Evolutionary conservation across 2,329 filamentous ascomycete genomes (phyloP).

Genomic region (Drechslerella dactyloides): DNA sequence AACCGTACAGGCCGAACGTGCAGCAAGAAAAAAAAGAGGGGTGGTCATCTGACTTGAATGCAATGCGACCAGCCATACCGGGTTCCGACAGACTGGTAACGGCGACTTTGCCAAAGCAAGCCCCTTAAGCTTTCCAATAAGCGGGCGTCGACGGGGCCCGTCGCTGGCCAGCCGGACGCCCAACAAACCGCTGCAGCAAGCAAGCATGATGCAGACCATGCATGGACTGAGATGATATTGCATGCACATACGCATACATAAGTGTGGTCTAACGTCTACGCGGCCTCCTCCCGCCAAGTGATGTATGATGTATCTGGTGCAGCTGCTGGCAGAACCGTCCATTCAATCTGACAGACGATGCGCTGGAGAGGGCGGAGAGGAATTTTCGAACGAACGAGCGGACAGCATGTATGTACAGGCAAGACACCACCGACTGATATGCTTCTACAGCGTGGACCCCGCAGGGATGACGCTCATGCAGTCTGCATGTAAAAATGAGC

Average conservation of each 20-base stretch:
- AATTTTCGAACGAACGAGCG: not conserved
- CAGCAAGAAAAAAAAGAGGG: conserved; percentile 27
- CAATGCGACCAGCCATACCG: conserved; percentile 49
- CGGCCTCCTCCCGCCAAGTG: conserved; percentile 19
- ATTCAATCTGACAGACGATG: too few relatives aligned
- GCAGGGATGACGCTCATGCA: conserved; percentile 37
- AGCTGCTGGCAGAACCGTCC: too few relatives aligned
- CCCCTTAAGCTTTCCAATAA: conserved; percentile 36
- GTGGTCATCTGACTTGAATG: conserved; percentile 48
- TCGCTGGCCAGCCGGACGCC: conserved; percentile 1
- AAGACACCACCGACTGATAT: conserved; percentile 20
- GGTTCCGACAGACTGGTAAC: conserved; percentile 46
- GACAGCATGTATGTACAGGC: too few relatives aligned
- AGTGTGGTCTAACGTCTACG: not conserved
- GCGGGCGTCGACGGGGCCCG: conserved; percentile 29
- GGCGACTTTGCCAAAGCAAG: conserved; percentile 42
- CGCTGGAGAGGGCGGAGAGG: not conserved
- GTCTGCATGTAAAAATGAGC: conserved; percentile 19
- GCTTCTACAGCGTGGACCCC: conserved; percentile 36
- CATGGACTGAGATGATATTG: not conserved
- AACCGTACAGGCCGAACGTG: too few relatives aligned
- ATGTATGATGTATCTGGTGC: not conserved
- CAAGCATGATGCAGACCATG: not conserved
- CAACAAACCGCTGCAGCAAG: conserved; percentile 4
- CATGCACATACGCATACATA: conserved; percentile 1